Evolutionary conservation across 495 filamentous ascomycete species (phyloP).

Genomic region (Cairneyella variabilis): DNA sequence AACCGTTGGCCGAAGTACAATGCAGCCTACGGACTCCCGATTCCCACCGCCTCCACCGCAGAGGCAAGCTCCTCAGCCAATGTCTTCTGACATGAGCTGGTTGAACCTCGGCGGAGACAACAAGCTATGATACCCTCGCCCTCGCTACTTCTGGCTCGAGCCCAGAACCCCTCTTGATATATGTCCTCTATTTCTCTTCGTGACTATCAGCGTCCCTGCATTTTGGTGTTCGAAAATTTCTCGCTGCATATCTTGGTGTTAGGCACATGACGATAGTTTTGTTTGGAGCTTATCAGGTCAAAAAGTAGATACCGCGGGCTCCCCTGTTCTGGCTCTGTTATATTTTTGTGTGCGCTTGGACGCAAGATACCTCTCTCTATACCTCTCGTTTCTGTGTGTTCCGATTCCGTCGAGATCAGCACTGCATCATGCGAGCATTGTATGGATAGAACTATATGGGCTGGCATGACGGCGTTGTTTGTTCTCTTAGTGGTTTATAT

Average conservation of each 20-base stretch:
- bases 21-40: constrained; percentile 24
- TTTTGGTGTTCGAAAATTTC: constrained; percentile 12
- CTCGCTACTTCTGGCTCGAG: not conserved
- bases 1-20: constrained; percentile 32
- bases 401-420: no score
- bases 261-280: not conserved
- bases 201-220: constrained; percentile 20
- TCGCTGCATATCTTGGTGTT: constrained; percentile 17
- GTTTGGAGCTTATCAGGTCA: not conserved
- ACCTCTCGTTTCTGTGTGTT: no score
- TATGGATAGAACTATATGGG: constrained; percentile 5
- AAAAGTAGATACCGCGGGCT: not conserved
- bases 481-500: no score
- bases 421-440: no score
- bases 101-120: constrained; percentile 49
- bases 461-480: not conserved
- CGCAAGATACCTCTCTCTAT: not conserved
- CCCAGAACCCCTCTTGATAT: not conserved
- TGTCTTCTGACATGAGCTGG: constrained; percentile 69
- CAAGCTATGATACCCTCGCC: constrained; percentile 8
- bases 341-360: not conserved
- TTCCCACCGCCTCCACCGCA: constrained; percentile 36
- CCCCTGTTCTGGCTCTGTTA: not conserved
- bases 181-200: constrained; percentile 7
- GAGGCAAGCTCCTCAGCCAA: constrained; percentile 36